Conservation (phyloP, 331 rosid genomes). For the Quercus tomentella region DNA sequence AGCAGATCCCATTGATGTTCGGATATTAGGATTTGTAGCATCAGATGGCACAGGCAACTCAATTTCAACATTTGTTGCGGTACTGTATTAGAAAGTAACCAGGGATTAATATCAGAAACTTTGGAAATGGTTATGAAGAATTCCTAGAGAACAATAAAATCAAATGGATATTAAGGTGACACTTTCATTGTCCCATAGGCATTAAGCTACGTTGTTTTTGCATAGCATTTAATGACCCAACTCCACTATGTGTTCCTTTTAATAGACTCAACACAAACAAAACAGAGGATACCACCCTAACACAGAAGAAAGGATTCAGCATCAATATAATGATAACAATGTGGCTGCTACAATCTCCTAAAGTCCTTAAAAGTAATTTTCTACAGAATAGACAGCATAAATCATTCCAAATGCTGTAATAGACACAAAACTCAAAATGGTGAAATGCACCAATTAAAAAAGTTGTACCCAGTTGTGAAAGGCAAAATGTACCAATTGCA, state of each 20-base stretch:
- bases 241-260: neutral
- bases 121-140: neutral
- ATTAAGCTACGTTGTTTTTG: neutral
- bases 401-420: neutral
- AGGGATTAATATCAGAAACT: slow-evolving; percentile 2
- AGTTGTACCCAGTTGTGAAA: too few relatives aligned
- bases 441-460: neutral
- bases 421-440: neutral
- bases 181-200: neutral
- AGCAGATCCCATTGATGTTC: slow-evolving; percentile 98
- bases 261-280: neutral
- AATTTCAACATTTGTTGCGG: slow-evolving; percentile 93
- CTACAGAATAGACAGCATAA: neutral
- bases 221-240: neutral
- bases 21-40: slow-evolving; percentile 86
- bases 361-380: neutral
- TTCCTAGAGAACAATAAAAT: neutral
- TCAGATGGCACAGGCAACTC: slow-evolving; percentile 89
- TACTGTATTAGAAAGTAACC: slow-evolving; percentile 42
- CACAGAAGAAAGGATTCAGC: neutral
- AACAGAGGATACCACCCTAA: neutral
- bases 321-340: neutral
- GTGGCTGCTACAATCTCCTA: neutral
- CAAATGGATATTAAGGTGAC: neutral
- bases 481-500: neutral